Conservation (phyloP, 345 rosid genomes). For the Brassica juncea region DNA sequence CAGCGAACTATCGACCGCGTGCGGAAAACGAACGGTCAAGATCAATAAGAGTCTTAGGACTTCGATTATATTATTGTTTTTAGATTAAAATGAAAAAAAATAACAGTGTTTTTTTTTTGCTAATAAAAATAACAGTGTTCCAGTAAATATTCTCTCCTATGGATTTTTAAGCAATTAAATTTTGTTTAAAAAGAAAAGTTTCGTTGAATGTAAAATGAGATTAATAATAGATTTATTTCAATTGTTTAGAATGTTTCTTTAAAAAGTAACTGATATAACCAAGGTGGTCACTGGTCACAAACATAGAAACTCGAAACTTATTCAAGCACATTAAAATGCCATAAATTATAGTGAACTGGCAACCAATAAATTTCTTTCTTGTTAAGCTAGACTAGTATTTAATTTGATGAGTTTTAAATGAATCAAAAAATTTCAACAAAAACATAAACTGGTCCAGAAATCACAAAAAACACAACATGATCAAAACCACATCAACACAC, state of each 20-base stretch:
- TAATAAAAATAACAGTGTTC: neutral
- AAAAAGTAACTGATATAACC: too few relatives aligned
- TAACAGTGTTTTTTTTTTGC: neutral
- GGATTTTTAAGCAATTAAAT: too few relatives aligned
- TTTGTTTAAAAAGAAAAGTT: neutral
- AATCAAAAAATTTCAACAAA: too few relatives aligned
- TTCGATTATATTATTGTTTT: neutral
- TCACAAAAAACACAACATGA: neutral
- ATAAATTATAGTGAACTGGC: too few relatives aligned
- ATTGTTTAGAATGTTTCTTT: neutral
- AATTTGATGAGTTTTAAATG: too few relatives aligned
- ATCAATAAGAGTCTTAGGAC: neutral
- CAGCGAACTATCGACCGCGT: conserved; percentile 8
- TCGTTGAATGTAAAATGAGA: neutral
- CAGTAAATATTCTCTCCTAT: neutral
- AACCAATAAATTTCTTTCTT: neutral
- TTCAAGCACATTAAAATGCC: too few relatives aligned
- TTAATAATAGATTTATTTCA: neutral
- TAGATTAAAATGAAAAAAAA: neutral
- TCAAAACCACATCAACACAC: conserved; percentile 2
- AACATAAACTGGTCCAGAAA: neutral
- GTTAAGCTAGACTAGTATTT: neutral
- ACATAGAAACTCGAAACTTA: too few relatives aligned
- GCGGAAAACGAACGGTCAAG: conserved; percentile 16
- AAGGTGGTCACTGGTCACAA: too few relatives aligned